These are phyloP conservation scores for Physcomitrium patens DNA, from an alignment of 225 moss, liverwort and hornwort genomes.

Conservation along the genomic window DNA sequence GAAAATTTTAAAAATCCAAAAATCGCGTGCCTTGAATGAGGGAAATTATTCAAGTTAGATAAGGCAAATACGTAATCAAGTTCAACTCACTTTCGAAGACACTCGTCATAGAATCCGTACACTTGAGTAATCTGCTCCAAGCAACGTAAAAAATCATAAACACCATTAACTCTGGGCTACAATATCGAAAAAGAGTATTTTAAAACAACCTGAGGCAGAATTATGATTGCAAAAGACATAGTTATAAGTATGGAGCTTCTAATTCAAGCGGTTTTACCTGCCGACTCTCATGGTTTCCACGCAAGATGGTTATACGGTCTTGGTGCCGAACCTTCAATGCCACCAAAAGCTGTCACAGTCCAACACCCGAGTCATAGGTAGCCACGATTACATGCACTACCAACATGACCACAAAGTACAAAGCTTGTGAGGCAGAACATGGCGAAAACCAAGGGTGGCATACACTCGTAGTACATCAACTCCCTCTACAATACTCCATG, in stretches of 20 bases:
- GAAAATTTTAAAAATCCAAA: neutral
- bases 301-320: constrained; percentile 44
- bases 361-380: neutral
- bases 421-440: neutral
- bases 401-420: neutral
- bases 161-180: neutral
- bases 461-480: neutral
- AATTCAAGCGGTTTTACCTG: constrained; percentile 21
- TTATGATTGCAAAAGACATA: constrained; percentile 16
- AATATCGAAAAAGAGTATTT: neutral
- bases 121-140: constrained; percentile 84
- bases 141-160: constrained; percentile 6
- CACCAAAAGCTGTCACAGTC: constrained; percentile 45
- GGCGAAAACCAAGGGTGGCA: neutral
- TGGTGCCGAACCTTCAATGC: constrained; percentile 47
- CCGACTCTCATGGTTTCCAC: constrained; percentile 47
- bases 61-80: neutral
- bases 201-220: neutral
- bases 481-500: neutral
- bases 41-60: neutral
- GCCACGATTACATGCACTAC: neutral
- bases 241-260: neutral
- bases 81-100: constrained; percentile 65
- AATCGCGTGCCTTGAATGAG: no score
- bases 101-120: constrained; percentile 90